A percentile compares a stretch with the other conserved stretches of the same genome.
phyloP scores from a whole-genome alignment of 1,284 basidiomycete species.

The Coniferiporia sulphurascens region DNA sequence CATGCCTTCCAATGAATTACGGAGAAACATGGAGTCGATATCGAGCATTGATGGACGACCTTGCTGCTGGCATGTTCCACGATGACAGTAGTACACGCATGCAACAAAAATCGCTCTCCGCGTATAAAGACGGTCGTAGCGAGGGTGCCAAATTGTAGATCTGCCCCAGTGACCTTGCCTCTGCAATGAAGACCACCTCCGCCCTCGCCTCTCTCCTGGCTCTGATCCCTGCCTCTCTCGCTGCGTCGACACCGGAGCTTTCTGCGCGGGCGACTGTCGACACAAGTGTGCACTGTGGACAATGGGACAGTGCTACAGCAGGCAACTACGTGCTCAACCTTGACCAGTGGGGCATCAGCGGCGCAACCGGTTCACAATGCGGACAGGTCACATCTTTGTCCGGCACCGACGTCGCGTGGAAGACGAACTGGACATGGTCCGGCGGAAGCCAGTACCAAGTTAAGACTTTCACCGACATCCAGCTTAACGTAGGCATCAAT shows the following conservation, averaged over 20 bases:
- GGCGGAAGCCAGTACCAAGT: slow-evolving; percentile 39
- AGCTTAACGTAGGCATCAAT: slow-evolving; percentile 48
- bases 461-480: slow-evolving; percentile 59
- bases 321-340: slow-evolving; percentile 44
- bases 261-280: slow-evolving; percentile 21
- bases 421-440: slow-evolving; percentile 49
- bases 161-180: too few relatives aligned
- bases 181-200: background rate
- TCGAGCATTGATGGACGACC: background rate
- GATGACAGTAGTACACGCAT: background rate
- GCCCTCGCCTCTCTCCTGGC: background rate
- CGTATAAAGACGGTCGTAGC: too few relatives aligned
- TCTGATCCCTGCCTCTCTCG: background rate
- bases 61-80: background rate
- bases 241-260: background rate
- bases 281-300: slow-evolving; percentile 37
- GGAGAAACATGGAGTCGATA: background rate
- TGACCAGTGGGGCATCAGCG: slow-evolving; percentile 48
- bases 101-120: background rate
- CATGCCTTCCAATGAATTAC: background rate
- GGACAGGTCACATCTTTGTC: slow-evolving; percentile 43
- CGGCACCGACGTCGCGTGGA: slow-evolving; percentile 47
- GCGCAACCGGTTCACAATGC: slow-evolving; percentile 50
- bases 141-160: too few relatives aligned
- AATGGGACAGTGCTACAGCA: slow-evolving; percentile 45